phyloP scores from a whole-genome alignment of 2,329 filamentous ascomycete genomes.

The Dothideomycetes sp. region DNA sequence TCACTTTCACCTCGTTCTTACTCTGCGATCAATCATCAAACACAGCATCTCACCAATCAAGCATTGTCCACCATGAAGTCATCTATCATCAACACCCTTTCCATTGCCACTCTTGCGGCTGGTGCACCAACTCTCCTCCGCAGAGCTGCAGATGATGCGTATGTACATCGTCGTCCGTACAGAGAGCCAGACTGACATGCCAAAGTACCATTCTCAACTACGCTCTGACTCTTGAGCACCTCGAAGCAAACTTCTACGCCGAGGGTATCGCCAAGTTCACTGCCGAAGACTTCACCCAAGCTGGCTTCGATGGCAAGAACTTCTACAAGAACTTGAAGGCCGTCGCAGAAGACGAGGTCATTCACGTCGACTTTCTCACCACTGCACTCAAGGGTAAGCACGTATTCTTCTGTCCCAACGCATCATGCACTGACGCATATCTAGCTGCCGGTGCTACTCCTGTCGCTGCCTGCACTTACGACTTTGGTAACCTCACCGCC shows the following conservation, averaged over 20 bases:
- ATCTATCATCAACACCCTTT: constrained; percentile 14
- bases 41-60: too few relatives aligned
- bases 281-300: constrained; percentile 42
- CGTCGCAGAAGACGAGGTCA: constrained; percentile 48
- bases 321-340: constrained; percentile 51
- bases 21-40: too few relatives aligned
- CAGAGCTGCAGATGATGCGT: constrained; percentile 15
- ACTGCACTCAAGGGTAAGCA: constrained; percentile 32
- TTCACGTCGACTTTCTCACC: constrained; percentile 50
- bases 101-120: constrained; percentile 12
- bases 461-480: constrained; percentile 48
- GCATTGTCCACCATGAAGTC: constrained; percentile 15
- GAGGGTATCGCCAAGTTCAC: constrained; percentile 51
- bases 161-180: not conserved
- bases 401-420: too few relatives aligned
- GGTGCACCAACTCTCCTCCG: constrained; percentile 13
- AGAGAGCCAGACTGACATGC: not conserved
- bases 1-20: too few relatives aligned
- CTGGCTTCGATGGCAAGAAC: constrained; percentile 38
- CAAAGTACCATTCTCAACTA: constrained; percentile 31
- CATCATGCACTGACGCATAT: constrained; percentile 49
- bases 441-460: constrained; percentile 42
- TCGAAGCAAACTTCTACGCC: constrained; percentile 54
- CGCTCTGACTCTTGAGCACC: constrained; percentile 36
- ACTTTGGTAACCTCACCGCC: constrained; percentile 42